phyloP scores from a whole-genome alignment of 2,329 filamentous ascomycete genomes.

The Boeremia exigua region DNA sequence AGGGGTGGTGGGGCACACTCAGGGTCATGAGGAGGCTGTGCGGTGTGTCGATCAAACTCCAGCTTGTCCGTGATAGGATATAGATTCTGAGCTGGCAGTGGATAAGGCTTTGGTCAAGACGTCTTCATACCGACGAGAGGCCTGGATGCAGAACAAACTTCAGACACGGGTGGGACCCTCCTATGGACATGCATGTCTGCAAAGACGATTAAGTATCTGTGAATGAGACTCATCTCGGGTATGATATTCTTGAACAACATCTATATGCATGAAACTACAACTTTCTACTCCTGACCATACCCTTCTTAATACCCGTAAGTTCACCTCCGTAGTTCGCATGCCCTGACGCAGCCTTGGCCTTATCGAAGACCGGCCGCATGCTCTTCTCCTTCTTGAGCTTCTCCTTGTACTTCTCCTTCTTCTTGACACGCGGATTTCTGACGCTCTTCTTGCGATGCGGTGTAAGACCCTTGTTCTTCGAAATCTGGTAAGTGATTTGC shows the following conservation, averaged over 20 bases:
- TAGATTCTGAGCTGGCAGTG: too few species aligned
- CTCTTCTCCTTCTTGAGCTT: conserved; percentile 97
- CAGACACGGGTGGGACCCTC: not conserved
- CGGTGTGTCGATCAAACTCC: not conserved
- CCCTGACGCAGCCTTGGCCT: conserved; percentile 77
- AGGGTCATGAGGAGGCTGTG: not conserved
- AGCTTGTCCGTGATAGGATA: too few species aligned
- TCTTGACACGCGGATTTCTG: conserved; percentile 95
- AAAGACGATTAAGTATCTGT: too few species aligned
- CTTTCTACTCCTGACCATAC: conserved; percentile 91
- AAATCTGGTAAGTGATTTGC: conserved; percentile 89
- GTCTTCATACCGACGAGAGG: not conserved
- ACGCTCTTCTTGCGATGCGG: conserved; percentile 92
- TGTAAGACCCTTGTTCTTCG: conserved; percentile 96
- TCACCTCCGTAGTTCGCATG: conserved; percentile 76
- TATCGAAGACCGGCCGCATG: conserved; percentile 82
- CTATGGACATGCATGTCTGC: too few species aligned
- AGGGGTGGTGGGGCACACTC: conserved; percentile 15
- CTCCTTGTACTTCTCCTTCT: conserved; percentile 93
- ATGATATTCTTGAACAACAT: not conserved
- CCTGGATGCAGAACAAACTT: not conserved
- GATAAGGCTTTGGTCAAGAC: too few species aligned
- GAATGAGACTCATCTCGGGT: not conserved
- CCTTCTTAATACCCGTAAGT: conserved; percentile 92
- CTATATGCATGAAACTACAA: conserved; percentile 59